phyloP scores from a whole-genome alignment of 305 asterid genomes.

The Fraxinus sp. region DNA sequence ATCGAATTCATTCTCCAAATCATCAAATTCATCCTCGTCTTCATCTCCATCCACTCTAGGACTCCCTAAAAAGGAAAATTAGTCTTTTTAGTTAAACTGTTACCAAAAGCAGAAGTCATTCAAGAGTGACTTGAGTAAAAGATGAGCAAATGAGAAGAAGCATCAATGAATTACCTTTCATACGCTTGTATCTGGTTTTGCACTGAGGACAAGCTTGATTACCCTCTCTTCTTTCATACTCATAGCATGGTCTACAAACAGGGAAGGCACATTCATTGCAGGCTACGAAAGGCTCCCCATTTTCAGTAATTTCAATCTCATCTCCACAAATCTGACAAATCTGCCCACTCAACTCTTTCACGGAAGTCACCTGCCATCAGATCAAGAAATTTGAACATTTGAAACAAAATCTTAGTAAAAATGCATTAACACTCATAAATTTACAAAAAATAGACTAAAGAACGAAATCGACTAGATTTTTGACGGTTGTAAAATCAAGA shows the following conservation, averaged over 20 bases:
- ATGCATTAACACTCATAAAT: conserved; percentile 18
- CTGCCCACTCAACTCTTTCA: conserved; percentile 84
- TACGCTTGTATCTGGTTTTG: conserved; percentile 90
- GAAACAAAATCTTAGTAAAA: background rate
- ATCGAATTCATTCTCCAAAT: conserved; percentile 83
- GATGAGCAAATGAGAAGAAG: conserved; percentile 5
- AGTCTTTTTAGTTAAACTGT: conserved; percentile 7
- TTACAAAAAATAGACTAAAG: background rate
- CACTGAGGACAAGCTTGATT: conserved; percentile 97
- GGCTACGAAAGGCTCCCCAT: conserved; percentile 89
- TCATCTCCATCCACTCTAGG: conserved; percentile 96
- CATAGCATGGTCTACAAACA: conserved; percentile 89
- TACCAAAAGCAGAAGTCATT: conserved; percentile 4
- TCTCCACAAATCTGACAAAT: conserved; percentile 98
- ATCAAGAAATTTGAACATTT: conserved; percentile 32
- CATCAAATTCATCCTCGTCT: conserved; percentile 94
- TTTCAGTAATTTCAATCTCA: conserved; percentile 69
- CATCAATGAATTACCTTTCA: conserved; percentile 52
- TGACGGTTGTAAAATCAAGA: background rate
- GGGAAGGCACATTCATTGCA: conserved; percentile 99
- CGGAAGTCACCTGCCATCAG: conserved; percentile 74
- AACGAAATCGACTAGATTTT: conserved; percentile 18
- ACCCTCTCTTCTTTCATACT: conserved; percentile 90
- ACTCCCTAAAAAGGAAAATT: conserved; percentile 50
- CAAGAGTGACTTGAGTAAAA: background rate